Percentiles rank a stretch among this genome's conserved stretches.
Evolutionary conservation across 2,329 filamentous ascomycete species (phyloP).

Genomic region (Colletotrichum sp.): DNA sequence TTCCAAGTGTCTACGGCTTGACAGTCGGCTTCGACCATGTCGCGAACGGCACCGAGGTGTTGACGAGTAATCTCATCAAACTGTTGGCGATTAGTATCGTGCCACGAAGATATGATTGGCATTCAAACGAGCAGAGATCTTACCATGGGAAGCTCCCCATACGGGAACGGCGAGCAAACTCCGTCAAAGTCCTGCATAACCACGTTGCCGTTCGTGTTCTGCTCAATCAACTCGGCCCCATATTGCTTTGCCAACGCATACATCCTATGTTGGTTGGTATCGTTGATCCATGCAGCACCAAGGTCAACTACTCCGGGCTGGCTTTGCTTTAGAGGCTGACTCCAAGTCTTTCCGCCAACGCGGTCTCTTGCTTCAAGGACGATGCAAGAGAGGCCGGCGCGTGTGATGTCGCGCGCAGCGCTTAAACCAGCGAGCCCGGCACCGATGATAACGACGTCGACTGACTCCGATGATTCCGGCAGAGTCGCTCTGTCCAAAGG

Average conservation of each 20-base stretch:
- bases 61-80: background rate
- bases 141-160: conserved; percentile 24
- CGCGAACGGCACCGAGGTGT: conserved; percentile 22
- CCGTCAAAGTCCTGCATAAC: conserved; percentile 46
- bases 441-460: conserved; percentile 46
- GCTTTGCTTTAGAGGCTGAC: conserved; percentile 28
- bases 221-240: conserved; percentile 48
- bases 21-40: conserved; percentile 32
- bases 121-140: background rate
- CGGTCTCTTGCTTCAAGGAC: conserved; percentile 55
- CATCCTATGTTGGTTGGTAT: conserved; percentile 54
- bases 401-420: conserved; percentile 38
- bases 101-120: background rate
- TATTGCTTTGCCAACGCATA: conserved; percentile 44
- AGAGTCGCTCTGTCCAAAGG: background rate
- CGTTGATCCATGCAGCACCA: conserved; percentile 66
- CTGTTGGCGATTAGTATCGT: background rate
- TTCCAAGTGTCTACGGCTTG: conserved; percentile 27
- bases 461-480: background rate
- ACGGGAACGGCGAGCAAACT: conserved; percentile 19
- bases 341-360: conserved; percentile 58
- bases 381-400: conserved; percentile 40
- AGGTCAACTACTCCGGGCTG: conserved; percentile 48
- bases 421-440: conserved; percentile 45
- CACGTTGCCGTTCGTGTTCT: conserved; percentile 50